Evolutionary conservation across 2,329 filamentous ascomycete species (phyloP), one percentile per base, ranked within the genome.

Genomic region (Epicoccum nigrum): DNA sequence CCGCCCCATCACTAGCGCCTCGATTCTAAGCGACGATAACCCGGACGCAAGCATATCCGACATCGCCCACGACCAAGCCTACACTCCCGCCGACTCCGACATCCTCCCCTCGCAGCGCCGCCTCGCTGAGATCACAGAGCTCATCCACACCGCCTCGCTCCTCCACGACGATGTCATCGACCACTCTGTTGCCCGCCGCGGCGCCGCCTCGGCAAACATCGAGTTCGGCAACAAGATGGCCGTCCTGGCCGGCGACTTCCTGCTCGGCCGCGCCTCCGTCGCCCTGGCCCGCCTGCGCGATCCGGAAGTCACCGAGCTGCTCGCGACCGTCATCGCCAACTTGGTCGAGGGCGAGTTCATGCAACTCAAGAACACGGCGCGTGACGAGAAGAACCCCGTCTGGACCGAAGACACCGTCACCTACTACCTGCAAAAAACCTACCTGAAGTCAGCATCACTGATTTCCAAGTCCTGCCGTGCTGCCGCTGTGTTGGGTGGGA

Each of bases 151-250:
- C 0, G 92, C 94, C 0, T 97, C 93, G 1, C 83, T 99, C 15
- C 85, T 99, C 12, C 94, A 99, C 76, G 94, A 99, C 81, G 94
- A 99, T 76, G 94, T 99, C 23, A 96, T 99, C 69, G 94, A 99
- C 71, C 89, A 93, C 72, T 95, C 92, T 1, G 81, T 90, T 33
- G 88, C 92, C 9, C 86, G 94, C 47, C 89, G 94, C 54, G 90
- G 90, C 23, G 85, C 86, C 2, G 88, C 90, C 7, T 96, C 90
- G 2, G 94, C 94, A 25, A 99, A 99, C 72, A 83, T 94, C 55
- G 90, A 92, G 67, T 97, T 97, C 67, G 94, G 94, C 58, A 99
- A 99, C 80, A 99, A 99, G 76, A 97, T 99, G 93, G 93, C 94
- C 12, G 93, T 99, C 2, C 77, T 99, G 60, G 94, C 94, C 0